These are phyloP conservation scores for Trypanosoma boissoni DNA, from an alignment of 208 protist species.

Conservation along the genomic window DNA sequence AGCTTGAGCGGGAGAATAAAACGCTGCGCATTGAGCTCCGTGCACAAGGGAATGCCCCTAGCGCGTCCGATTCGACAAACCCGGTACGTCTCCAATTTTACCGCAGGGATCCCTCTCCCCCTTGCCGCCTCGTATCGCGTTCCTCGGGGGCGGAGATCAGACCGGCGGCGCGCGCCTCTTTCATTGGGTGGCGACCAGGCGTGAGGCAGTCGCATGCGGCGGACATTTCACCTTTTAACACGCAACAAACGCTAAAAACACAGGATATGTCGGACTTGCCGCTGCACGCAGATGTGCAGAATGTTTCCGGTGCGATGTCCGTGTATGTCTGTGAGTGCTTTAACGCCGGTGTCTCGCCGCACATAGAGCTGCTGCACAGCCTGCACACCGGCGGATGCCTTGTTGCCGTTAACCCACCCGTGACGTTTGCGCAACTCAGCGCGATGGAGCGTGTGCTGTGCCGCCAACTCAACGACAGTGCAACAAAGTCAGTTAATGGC, in stretches of 20 bases:
- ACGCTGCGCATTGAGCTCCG: slow-evolving; percentile 17
- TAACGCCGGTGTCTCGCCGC: slow-evolving; percentile 15
- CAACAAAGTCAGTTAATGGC: background rate
- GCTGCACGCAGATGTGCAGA: background rate
- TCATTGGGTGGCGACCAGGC: too few relatives aligned
- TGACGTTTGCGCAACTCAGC: slow-evolving; percentile 25
- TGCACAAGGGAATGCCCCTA: too few relatives aligned
- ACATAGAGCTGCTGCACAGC: slow-evolving; percentile 32
- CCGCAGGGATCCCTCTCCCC: too few relatives aligned
- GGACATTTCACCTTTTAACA: too few relatives aligned
- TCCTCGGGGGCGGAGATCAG: too few relatives aligned
- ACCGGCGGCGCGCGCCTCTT: too few relatives aligned
- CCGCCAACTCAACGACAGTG: background rate
- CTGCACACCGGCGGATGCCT: slow-evolving; percentile 23
- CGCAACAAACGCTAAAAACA: too few relatives aligned
- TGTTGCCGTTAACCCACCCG: slow-evolving; percentile 24
- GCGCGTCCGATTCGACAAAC: too few relatives aligned
- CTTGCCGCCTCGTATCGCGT: too few relatives aligned
- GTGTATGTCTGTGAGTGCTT: slow-evolving; percentile 27
- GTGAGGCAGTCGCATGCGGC: too few relatives aligned
- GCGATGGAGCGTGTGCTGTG: slow-evolving; percentile 18
- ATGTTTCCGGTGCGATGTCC: slow-evolving; percentile 2
- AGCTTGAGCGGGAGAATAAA: slow-evolving; percentile 27
- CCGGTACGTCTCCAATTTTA: too few relatives aligned
- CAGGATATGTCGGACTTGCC: background rate